Base-by-base conservation (phyloP, 2,329 filamentous ascomycete genomes). In the Aspergillus texensis region DNA sequence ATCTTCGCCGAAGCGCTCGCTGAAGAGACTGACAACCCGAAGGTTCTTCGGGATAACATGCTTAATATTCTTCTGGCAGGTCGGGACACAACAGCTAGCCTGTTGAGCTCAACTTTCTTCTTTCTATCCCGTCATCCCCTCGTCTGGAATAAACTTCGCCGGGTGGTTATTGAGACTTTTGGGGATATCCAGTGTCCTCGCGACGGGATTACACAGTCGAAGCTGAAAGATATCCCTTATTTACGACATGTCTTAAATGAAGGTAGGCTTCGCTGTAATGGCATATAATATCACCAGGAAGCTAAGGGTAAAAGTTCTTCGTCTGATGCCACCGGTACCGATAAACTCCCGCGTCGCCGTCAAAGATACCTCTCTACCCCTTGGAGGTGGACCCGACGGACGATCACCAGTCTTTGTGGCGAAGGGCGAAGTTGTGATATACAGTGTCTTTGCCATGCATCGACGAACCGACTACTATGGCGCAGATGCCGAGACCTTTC, bases 391-490 rank as follows among this genome's bases (percentile, higher is more conserved):
- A 0, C 82, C 85, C 0, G 86, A 90, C 73, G 66, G 78, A 16
- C 78, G 78, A 6, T 80, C 84, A 50, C 90, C 90, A 0, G 71
- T 94, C 2, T 86, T 87, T 60, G 79, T 93, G 4, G 83, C 85
- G 57, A 91, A 92, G 74, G 86, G 88, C 68, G 87, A 86, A 0
- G 76, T 85, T 10, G 80, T 94, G 67, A 83, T 78, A 58, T 95
- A 93, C 81, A 88, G 84, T 45, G 84, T 91, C 0, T 85, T 92
- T 57, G 79, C 86, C 6, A 91, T 95, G 91, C 91, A 94, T 74
- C 87, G 91, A 4, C 86, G 90, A 19, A 75, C 72, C 3, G 82
- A 84, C 52, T 71, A 79, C 58, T 84, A 77, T 66, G 82, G 82
- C 1, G 48, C 71, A 2, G 82, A 84, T 54, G 78, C 81, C 1